Conservation (phyloP, 148 eudicot genomes). For the Silene latifolia region DNA sequence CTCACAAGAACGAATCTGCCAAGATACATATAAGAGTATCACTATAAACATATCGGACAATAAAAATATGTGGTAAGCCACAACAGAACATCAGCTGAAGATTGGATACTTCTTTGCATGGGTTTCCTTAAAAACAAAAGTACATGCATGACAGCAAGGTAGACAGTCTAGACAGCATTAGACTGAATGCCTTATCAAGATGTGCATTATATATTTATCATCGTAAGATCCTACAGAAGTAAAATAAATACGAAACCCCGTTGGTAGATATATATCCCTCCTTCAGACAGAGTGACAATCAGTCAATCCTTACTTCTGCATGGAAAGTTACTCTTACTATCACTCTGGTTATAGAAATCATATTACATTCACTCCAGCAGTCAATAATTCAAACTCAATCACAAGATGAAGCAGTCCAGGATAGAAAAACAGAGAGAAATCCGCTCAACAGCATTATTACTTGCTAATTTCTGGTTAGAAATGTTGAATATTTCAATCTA, state of each 20-base stretch:
- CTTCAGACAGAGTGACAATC: background rate
- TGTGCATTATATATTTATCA: background rate
- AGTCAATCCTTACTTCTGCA: background rate
- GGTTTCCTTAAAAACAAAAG: background rate
- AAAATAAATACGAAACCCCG: background rate
- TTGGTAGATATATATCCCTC: background rate
- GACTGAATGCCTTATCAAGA: conserved; percentile 4
- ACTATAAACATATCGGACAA: background rate
- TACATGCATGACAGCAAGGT: background rate
- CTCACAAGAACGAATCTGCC: conserved; percentile 54
- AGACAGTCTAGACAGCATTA: conserved; percentile 1
- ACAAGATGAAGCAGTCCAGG: conserved; percentile 1
- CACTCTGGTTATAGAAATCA: background rate
- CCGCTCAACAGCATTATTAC: background rate
- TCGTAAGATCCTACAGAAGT: background rate
- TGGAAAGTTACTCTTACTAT: background rate
- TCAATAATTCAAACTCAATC: background rate
- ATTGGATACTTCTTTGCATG: conserved; percentile 8
- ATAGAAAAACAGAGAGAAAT: background rate
- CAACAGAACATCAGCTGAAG: conserved; percentile 7
- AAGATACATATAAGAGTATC: conserved; percentile 15
- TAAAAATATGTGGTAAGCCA: background rate
- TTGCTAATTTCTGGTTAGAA: background rate
- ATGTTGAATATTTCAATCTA: background rate
- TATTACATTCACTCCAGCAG: background rate